A percentile compares a stretch with the other conserved stretches of the same genome.
Conservation (phyloP, 306 rosid genomes). For the Carpinus fangiana region DNA sequence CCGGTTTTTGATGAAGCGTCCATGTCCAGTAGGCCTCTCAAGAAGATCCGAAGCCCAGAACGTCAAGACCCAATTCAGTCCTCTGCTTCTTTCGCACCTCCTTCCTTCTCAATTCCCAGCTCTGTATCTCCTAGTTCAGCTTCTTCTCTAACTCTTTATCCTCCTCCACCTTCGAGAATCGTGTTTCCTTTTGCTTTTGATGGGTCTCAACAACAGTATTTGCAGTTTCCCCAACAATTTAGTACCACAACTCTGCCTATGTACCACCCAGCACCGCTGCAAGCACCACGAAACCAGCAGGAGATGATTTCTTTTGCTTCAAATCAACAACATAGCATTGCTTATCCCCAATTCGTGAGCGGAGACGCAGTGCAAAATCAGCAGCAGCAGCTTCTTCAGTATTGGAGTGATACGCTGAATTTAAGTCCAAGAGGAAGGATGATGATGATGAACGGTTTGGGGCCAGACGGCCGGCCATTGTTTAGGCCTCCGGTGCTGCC, state of each 20-base stretch:
- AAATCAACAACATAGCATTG: conserved; percentile 36
- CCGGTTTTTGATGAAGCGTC: conserved; percentile 58
- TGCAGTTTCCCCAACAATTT: conserved; percentile 47
- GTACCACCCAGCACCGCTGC: conserved; percentile 31
- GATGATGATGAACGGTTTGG: conserved; percentile 65
- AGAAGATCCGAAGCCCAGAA: conserved; percentile 73
- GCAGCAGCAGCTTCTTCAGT: conserved; percentile 62
- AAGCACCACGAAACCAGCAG: conserved; percentile 37
- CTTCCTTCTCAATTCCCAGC: conserved; percentile 22
- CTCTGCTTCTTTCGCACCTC: conserved; percentile 31
- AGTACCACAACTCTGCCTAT: conserved; percentile 32
- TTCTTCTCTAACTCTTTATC: neutral
- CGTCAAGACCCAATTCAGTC: conserved; percentile 37
- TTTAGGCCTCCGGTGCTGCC: conserved; percentile 60
- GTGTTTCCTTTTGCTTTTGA: conserved; percentile 75
- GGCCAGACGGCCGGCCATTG: conserved; percentile 49
- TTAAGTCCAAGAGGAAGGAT: conserved; percentile 67
- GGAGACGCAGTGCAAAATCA: conserved; percentile 34
- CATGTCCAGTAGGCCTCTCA: conserved; percentile 60
- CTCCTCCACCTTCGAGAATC: conserved; percentile 47
- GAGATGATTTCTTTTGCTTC: conserved; percentile 56
- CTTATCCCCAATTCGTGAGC: conserved; percentile 35
- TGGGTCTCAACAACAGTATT: conserved; percentile 43
- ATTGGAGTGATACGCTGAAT: conserved; percentile 79
- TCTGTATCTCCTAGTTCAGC: conserved; percentile 1